phyloP scores from a whole-genome alignment of 371 early-diverging fungal genomes.

The Syncephalis plumigaleata region DNA sequence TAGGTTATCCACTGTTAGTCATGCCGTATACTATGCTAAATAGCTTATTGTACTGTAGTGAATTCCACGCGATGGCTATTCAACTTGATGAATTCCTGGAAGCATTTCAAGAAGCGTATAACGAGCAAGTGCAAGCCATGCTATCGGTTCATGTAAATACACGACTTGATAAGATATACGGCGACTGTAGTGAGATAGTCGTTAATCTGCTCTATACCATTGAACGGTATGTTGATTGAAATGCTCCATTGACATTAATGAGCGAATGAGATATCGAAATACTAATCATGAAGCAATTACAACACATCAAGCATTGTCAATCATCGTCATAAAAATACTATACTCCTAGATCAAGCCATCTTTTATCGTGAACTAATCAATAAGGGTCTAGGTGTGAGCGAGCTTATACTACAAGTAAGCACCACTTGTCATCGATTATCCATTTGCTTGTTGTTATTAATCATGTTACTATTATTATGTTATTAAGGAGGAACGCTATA shows the following conservation, averaged over 20 bases:
- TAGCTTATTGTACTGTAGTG: slow-evolving; percentile 3
- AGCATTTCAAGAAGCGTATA: slow-evolving; percentile 16
- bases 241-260: no score
- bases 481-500: slow-evolving; percentile 20
- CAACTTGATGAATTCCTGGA: slow-evolving; percentile 13
- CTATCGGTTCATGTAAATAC: slow-evolving; percentile 10
- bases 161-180: slow-evolving; percentile 14
- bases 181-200: slow-evolving; percentile 16
- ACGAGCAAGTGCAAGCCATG: slow-evolving; percentile 9
- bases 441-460: neutral
- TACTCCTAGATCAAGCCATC: neutral
- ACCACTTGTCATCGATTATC: neutral
- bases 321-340: neutral
- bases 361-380: slow-evolving; percentile 13
- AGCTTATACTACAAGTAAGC: slow-evolving; percentile 15
- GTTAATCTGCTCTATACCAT: slow-evolving; percentile 7
- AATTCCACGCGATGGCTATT: slow-evolving; percentile 10
- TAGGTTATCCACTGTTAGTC: slow-evolving; percentile 1
- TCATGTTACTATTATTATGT: neutral
- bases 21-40: neutral
- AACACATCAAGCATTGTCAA: slow-evolving; percentile 1
- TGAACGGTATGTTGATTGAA: slow-evolving; percentile 5
- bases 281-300: no score
- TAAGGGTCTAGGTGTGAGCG: slow-evolving; percentile 11
- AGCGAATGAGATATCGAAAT: no score